Evolutionary conservation across 345 rosid genomes (phyloP).

Genomic region (Raphanus sativus): DNA sequence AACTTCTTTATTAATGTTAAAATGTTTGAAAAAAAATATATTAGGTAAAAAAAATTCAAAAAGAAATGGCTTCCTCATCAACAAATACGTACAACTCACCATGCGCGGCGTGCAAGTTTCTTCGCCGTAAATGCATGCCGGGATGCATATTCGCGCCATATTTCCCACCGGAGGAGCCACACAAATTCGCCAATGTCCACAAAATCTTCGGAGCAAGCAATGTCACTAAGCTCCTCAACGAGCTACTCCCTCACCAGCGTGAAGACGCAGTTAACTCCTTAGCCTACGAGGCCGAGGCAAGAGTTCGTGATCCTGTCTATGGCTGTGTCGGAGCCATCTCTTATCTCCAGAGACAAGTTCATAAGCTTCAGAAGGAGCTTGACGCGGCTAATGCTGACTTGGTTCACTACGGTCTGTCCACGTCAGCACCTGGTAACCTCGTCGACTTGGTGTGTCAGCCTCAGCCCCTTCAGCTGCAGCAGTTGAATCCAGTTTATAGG

Average conservation of each 20-base stretch:
- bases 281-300: slow-evolving; percentile 93
- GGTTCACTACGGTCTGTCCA: slow-evolving; percentile 58
- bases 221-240: slow-evolving; percentile 84
- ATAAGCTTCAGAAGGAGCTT: slow-evolving; percentile 89
- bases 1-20: slow-evolving; percentile 5
- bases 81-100: slow-evolving; percentile 91
- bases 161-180: slow-evolving; percentile 96
- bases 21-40: slow-evolving; percentile 2
- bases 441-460: slow-evolving; percentile 38
- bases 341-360: slow-evolving; percentile 87
- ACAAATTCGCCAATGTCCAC: slow-evolving; percentile 90
- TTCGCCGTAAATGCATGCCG: slow-evolving; percentile 88
- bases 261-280: slow-evolving; percentile 94
- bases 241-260: slow-evolving; percentile 86
- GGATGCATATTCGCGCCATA: slow-evolving; percentile 96
- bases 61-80: slow-evolving; percentile 48
- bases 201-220: slow-evolving; percentile 97
- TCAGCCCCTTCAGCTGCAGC: slow-evolving; percentile 27
- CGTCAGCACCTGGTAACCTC: slow-evolving; percentile 35
- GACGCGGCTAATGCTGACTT: slow-evolving; percentile 81
- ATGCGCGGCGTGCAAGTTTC: slow-evolving; percentile 95
- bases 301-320: slow-evolving; percentile 87
- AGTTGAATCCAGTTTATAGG: slow-evolving; percentile 25
- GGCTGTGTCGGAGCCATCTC: slow-evolving; percentile 92
- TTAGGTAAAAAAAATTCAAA: not conserved